phyloP scores from a whole-genome alignment of 228 moss, liverwort and hornwort genomes.

The Sphagnum fallax region DNA sequence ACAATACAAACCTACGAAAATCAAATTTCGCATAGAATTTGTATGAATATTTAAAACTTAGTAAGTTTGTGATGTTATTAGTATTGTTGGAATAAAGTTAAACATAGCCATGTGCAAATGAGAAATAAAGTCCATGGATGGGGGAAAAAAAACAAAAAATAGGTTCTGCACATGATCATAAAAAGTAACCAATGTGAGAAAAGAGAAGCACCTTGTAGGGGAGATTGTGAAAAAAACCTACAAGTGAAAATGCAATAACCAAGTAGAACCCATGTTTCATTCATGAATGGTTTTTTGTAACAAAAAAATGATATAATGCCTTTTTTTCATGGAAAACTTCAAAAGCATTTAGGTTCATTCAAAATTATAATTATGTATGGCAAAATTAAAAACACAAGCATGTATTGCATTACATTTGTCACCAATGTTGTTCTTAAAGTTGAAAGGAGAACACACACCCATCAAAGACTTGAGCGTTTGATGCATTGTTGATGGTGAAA shows the following conservation, averaged over 20 bases:
- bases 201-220: too few species aligned
- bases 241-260: constrained; percentile 58
- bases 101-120: too few species aligned
- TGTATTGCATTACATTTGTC: not conserved
- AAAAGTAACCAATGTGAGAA: too few species aligned
- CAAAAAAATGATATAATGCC: not conserved
- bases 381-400: not conserved
- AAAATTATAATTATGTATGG: not conserved
- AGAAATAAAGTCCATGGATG: too few species aligned
- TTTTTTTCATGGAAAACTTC: not conserved
- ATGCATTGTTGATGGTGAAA: constrained; percentile 76
- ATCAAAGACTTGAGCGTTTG: constrained; percentile 61
- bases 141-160: too few species aligned
- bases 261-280: constrained; percentile 69
- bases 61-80: too few species aligned
- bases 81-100: too few species aligned
- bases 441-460: constrained; percentile 41
- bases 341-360: not conserved
- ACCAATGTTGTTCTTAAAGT: not conserved
- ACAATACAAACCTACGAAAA: too few species aligned
- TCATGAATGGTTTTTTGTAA: constrained; percentile 71
- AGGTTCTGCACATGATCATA: not conserved
- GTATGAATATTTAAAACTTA: too few species aligned
- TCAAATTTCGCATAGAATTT: too few species aligned
- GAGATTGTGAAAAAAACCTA: constrained; percentile 15